Percentiles rank a stretch among this genome's conserved stretches.
Conservation (phyloP, 2,329 filamentous ascomycete species). For the Xylariaceae sp. region DNA sequence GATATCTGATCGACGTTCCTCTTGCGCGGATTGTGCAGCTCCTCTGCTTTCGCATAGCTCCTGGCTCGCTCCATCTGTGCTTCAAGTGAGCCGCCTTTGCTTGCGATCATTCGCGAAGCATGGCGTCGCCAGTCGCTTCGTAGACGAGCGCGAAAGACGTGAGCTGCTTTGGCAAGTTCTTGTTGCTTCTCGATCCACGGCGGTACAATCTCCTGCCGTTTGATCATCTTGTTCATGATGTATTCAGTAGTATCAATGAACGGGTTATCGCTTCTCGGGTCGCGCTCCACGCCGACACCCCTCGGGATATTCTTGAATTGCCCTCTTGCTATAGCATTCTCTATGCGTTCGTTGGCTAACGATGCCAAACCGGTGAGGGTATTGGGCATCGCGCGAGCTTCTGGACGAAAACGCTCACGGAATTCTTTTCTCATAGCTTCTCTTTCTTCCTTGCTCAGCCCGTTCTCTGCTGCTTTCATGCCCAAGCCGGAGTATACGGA, state of each 20-base stretch:
- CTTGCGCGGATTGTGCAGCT: constrained; percentile 55
- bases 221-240: constrained; percentile 97
- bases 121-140: constrained; percentile 82
- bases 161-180: constrained; percentile 67
- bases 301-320: constrained; percentile 82
- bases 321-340: constrained; percentile 86
- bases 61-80: constrained; percentile 69
- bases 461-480: constrained; percentile 45
- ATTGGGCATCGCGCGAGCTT: constrained; percentile 68
- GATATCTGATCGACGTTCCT: constrained; percentile 44
- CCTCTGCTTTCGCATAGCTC: constrained; percentile 73
- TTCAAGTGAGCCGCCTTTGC: constrained; percentile 69
- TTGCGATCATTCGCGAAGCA: constrained; percentile 73
- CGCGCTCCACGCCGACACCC: constrained; percentile 75
- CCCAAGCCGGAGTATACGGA: constrained; percentile 48
- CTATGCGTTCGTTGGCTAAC: constrained; percentile 83
- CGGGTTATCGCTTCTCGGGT: constrained; percentile 76
- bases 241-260: constrained; percentile 97
- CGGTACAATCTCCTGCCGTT: constrained; percentile 90
- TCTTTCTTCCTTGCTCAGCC: constrained; percentile 66
- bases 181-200: constrained; percentile 99
- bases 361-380: constrained; percentile 74
- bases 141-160: constrained; percentile 68
- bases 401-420: constrained; percentile 74
- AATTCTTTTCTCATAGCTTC: constrained; percentile 70